Conservation (phyloP, 495 filamentous ascomycete species). For the Pseudoneurospora amorphoporcata region DNA sequence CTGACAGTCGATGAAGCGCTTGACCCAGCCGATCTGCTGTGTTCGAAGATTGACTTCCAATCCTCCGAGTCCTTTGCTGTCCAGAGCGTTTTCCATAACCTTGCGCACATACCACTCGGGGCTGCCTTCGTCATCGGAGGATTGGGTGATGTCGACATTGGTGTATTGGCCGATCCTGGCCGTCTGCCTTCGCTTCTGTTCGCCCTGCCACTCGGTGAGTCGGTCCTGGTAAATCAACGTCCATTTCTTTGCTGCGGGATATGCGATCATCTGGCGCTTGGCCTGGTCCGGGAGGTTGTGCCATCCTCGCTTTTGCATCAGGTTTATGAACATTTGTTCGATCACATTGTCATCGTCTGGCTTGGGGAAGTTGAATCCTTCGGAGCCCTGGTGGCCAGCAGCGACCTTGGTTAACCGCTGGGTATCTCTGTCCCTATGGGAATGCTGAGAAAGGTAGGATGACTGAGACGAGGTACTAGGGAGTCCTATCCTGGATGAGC, state of each 20-base stretch:
- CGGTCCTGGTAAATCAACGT: slow-evolving; percentile 92
- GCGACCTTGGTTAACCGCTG: slow-evolving; percentile 41
- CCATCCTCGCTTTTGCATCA: slow-evolving; percentile 97
- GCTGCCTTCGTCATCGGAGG: slow-evolving; percentile 86
- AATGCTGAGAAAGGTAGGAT: slow-evolving; percentile 34
- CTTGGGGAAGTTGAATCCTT: slow-evolving; percentile 51
- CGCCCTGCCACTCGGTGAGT: slow-evolving; percentile 83
- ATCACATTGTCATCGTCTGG: slow-evolving; percentile 78
- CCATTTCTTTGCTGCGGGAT: slow-evolving; percentile 93
- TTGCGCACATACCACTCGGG: slow-evolving; percentile 98
- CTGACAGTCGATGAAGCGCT: slow-evolving; percentile 92
- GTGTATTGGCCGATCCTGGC: slow-evolving; percentile 54
- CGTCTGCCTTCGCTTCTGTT: slow-evolving; percentile 74
- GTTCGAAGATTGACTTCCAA: slow-evolving; percentile 89
- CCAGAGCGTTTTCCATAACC: slow-evolving; percentile 92
- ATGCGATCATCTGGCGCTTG: slow-evolving; percentile 86
- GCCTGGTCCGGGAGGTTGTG: slow-evolving; percentile 95
- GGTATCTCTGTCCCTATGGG: slow-evolving; percentile 32
- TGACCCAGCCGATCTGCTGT: slow-evolving; percentile 97
- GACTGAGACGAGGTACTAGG: slow-evolving; percentile 40
- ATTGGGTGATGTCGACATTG: slow-evolving; percentile 48
- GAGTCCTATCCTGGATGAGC: slow-evolving; percentile 48
- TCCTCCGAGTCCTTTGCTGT: slow-evolving; percentile 80
- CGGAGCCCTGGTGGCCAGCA: slow-evolving; percentile 40
- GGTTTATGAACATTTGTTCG: slow-evolving; percentile 81